Conservation (phyloP, 768 basidiomycete genomes). For the Pleurotus platypus region DNA sequence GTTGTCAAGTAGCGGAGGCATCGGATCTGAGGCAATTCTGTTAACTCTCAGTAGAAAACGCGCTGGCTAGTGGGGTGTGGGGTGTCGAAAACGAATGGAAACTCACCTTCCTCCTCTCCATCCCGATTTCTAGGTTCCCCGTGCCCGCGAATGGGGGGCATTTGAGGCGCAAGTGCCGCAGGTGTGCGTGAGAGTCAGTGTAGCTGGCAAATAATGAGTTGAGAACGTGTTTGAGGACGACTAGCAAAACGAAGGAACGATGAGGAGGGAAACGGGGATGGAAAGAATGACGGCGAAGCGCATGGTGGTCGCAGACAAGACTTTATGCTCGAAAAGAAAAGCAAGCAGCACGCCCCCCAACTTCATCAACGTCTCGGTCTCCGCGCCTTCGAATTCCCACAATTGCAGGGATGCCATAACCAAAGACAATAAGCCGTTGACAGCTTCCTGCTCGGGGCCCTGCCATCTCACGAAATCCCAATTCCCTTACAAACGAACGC, state of each 20-base stretch:
- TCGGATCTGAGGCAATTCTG: slow-evolving; percentile 31
- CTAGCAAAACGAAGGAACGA: slow-evolving; percentile 4
- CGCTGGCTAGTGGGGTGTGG: slow-evolving; percentile 17
- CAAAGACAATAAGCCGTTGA: not conserved
- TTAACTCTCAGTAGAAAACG: slow-evolving; percentile 18
- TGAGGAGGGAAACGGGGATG: slow-evolving; percentile 15
- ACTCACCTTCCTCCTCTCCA: slow-evolving; percentile 19
- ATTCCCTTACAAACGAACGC: not conserved
- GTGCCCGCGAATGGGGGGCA: slow-evolving; percentile 30
- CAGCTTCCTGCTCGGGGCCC: not conserved
- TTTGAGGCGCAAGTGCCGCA: slow-evolving; percentile 18
- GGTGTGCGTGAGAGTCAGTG: slow-evolving; percentile 11
- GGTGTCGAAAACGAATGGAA: too few species aligned
- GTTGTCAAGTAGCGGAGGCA: slow-evolving; percentile 53
- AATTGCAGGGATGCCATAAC: slow-evolving; percentile 2
- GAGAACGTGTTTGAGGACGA: not conserved
- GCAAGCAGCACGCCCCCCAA: not conserved
- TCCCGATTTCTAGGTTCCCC: slow-evolving; percentile 22
- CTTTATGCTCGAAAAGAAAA: slow-evolving; percentile 27
- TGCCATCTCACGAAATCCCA: not conserved
- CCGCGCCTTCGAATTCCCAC: slow-evolving; percentile 4
- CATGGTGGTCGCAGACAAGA: slow-evolving; percentile 14
- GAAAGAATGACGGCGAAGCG: slow-evolving; percentile 19
- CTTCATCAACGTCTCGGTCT: not conserved
- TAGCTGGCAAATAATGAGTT: not conserved